Evolutionary conservation across 495 filamentous ascomycete genomes (phyloP).

Genomic region (Podospora comata): DNA sequence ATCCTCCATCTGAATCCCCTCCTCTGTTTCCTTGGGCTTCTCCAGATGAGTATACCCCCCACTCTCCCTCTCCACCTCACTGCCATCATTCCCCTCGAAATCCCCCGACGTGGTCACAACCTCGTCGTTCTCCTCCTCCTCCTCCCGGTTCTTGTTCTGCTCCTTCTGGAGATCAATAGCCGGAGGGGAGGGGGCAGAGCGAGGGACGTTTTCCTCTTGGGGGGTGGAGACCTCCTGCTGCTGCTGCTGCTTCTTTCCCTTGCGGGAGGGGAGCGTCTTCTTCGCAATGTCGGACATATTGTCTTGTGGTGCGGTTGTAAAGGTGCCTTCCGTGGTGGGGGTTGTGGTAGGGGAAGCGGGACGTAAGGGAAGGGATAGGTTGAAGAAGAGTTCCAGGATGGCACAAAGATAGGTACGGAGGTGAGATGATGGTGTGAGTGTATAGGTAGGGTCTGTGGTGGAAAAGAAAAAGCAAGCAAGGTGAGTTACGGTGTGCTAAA

Average conservation of each 20-base stretch:
- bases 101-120: not conserved
- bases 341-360: slow-evolving; percentile 10
- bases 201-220: slow-evolving; percentile 12
- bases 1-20: slow-evolving; percentile 22
- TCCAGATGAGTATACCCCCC: slow-evolving; percentile 28
- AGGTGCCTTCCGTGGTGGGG: not conserved
- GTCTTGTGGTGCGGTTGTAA: not conserved
- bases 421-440: slow-evolving; percentile 4
- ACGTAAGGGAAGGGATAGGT: not conserved
- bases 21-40: slow-evolving; percentile 15
- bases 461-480: not conserved
- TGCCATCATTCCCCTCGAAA: not conserved
- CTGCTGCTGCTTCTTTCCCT: not conserved
- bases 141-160: not conserved
- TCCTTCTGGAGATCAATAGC: slow-evolving; percentile 10
- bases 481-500: not conserved
- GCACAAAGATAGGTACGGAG: not conserved
- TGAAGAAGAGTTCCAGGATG: slow-evolving; percentile 12
- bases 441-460: not conserved
- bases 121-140: not conserved
- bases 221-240: slow-evolving; percentile 13
- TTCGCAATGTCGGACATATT: slow-evolving; percentile 33
- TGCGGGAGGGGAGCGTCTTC: slow-evolving; percentile 22
- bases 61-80: slow-evolving; percentile 1
- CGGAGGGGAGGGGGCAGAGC: slow-evolving; percentile 18